Conservation (phyloP, 1,139 yeast species). For the Yamadazyma taylorii region DNA sequence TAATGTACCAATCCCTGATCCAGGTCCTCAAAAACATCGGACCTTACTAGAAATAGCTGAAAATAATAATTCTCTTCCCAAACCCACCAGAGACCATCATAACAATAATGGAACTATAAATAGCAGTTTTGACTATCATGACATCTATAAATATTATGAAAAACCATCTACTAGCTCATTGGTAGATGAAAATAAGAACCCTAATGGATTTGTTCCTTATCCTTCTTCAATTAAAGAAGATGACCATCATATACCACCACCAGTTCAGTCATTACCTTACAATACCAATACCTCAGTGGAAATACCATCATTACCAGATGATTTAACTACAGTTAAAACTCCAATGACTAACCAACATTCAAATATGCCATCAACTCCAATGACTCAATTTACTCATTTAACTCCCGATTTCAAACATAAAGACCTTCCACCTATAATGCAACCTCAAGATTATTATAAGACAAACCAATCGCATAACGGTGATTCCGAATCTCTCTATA, state of each 20-base stretch:
- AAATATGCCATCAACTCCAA: constrained; percentile 12
- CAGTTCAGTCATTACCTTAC: constrained; percentile 3
- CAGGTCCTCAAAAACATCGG: constrained; percentile 12
- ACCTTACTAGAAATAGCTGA: constrained; percentile 18
- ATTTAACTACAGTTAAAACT: constrained; percentile 9
- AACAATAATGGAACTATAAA: constrained; percentile 5
- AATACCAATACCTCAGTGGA: constrained; percentile 12
- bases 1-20: constrained; percentile 11
- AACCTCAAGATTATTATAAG: constrained; percentile 16
- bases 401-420: constrained; percentile 13
- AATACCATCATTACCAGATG: constrained; percentile 15
- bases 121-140: constrained; percentile 15
- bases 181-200: constrained; percentile 6
- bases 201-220: constrained; percentile 14
- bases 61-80: constrained; percentile 11
- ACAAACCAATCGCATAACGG: too few species aligned
- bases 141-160: constrained; percentile 22
- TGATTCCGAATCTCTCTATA: constrained; percentile 10
- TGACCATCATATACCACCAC: constrained; percentile 1
- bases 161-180: constrained; percentile 15
- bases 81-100: constrained; percentile 7
- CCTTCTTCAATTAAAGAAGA: constrained; percentile 14
- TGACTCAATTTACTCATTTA: constrained; percentile 5
- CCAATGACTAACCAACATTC: constrained; percentile 16
- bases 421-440: constrained; percentile 24